Conservation (phyloP, 78 protist genomes). For the Tieghemostelium lacteum region DNA sequence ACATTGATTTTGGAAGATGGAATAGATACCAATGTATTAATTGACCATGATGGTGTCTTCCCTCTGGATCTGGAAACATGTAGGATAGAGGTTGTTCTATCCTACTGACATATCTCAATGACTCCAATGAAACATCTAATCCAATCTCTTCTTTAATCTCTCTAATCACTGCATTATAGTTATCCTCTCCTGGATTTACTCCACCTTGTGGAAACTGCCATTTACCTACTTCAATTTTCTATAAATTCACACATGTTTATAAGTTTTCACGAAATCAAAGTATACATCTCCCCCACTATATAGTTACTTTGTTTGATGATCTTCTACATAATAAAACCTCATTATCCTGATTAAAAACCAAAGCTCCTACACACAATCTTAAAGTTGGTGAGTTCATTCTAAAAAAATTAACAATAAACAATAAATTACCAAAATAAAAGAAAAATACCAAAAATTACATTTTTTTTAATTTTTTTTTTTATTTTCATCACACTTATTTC, state of each 20-base stretch:
- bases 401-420: background rate
- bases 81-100: background rate
- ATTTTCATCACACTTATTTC: background rate
- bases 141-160: constrained; percentile 68
- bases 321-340: constrained; percentile 42
- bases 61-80: background rate
- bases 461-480: background rate
- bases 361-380: constrained; percentile 63
- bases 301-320: constrained; percentile 40
- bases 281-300: background rate
- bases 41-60: constrained; percentile 17
- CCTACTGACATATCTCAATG: constrained; percentile 17
- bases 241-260: background rate
- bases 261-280: background rate
- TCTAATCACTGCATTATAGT: constrained; percentile 43
- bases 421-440: background rate
- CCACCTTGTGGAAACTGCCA: constrained; percentile 74
- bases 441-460: background rate
- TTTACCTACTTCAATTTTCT: background rate
- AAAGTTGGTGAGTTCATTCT: constrained; percentile 3
- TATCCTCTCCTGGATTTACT: constrained; percentile 33
- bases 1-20: background rate
- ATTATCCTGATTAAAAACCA: constrained; percentile 41
- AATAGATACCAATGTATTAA: constrained; percentile 41
- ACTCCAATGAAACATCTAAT: constrained; percentile 11